Base-by-base conservation (phyloP, 1,284 basidiomycete genomes). In the Microbotryum lychnidis-dioicae region DNA sequence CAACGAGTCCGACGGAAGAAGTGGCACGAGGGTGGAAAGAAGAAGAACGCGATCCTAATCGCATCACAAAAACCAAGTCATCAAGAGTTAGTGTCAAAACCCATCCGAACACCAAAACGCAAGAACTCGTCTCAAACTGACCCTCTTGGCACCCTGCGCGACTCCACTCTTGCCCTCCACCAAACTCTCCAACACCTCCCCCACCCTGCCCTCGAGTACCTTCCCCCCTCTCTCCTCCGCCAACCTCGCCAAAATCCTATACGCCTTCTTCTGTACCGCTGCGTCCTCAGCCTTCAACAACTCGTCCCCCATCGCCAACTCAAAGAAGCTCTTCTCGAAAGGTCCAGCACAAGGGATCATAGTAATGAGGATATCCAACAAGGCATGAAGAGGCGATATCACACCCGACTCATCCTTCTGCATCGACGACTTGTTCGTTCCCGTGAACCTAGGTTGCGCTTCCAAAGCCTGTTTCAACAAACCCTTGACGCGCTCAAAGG, bases 261-360 rank as follows among this genome's bases (percentile, higher is more conserved):
- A 98, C 20, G 86, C 87, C 69, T 94, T 90, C 77, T 99, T 99
- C 78, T 98, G 96, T 2, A 97, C 84, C 1, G 85, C 89, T 55
- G 88, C 89, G 70, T 97, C 90, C 14, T n/a, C 81, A 72, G 83
- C 84, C 50, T 80, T 81, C 2, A 91, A 76, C 7, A 91, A 81
- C 33, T 83, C 80, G 3, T 79, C 73, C 1, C 80, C 78, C 31
- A 87, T 77, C 64, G 80, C 85, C 29, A 86, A 73, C 27, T 82
- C 54, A 87, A 46, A 92, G 79, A 3, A 79, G 77, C 10, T 77
- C n/a, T 77, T 2, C 83, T 81, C 67, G 89, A 86, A 6, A 77
- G 71, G 1, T 75, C 61, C 1, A 84, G 83, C n/a, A 94, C 80
- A 80, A 0, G 93, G 91, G 3, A 96, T 80, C 46, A 97, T 81